phyloP scores from a whole-genome alignment of 2,329 filamentous ascomycete genomes.

The Neocatenulostroma microsporum region DNA sequence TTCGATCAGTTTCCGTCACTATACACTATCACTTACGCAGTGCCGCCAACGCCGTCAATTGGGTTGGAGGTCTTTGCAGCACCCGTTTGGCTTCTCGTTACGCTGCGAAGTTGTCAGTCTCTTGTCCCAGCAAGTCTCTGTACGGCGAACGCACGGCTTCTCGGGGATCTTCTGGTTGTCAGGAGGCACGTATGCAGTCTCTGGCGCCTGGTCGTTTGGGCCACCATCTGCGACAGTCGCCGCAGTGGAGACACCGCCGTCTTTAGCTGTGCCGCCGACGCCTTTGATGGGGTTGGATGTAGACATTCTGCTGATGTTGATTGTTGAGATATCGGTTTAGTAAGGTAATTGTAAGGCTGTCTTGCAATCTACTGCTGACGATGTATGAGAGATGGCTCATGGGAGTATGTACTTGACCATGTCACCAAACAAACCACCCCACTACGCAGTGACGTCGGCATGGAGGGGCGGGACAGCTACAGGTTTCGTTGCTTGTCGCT shows the following conservation, averaged over 20 bases:
- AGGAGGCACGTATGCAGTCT: slow-evolving; percentile 6
- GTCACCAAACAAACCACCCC: neutral
- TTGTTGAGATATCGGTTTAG: no score
- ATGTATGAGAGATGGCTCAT: neutral
- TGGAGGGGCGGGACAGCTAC: neutral
- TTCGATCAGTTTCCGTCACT: slow-evolving; percentile 1
- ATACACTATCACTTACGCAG: slow-evolving; percentile 11
- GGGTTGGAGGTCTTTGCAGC: slow-evolving; percentile 8
- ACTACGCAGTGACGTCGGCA: neutral
- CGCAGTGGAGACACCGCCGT: slow-evolving; percentile 15
- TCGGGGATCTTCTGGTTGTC: slow-evolving; percentile 1
- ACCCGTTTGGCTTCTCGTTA: slow-evolving; percentile 7
- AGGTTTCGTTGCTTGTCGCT: neutral
- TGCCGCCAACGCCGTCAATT: slow-evolving; percentile 17
- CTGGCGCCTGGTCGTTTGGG: slow-evolving; percentile 5
- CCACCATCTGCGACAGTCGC: slow-evolving; percentile 15
- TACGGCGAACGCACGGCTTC: slow-evolving; percentile 4
- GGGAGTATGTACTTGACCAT: neutral
- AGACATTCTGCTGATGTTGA: slow-evolving; percentile 7
- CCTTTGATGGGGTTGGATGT: slow-evolving; percentile 11
- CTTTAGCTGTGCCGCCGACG: slow-evolving; percentile 15
- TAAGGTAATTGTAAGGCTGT: neutral
- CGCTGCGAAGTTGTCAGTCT: slow-evolving; percentile 1
- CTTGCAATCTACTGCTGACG: neutral
- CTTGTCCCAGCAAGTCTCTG: neutral